Evolutionary conservation across 2,329 filamentous ascomycete genomes (phyloP).

Genomic region (Pestalotiopsis sp.): DNA sequence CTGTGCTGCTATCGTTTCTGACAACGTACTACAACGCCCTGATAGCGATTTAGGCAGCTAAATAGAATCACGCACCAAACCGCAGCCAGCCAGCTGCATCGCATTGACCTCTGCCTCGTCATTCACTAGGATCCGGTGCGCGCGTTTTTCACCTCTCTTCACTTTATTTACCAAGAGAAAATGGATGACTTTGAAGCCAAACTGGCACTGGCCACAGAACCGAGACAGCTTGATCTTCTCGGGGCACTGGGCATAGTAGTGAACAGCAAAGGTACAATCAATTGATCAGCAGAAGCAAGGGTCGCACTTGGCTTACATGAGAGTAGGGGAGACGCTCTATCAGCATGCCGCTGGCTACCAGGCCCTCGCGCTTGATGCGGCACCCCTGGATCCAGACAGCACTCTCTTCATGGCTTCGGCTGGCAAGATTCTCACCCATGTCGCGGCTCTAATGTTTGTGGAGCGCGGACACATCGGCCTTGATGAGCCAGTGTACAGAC

Average conservation of each 20-base stretch:
- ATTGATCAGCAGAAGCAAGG: background rate
- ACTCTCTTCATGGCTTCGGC: conserved; percentile 10
- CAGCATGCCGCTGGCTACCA: background rate
- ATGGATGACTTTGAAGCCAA: conserved; percentile 8
- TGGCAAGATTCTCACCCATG: conserved; percentile 46
- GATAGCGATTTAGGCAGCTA: background rate
- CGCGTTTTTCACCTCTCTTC: background rate
- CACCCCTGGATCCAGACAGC: conserved; percentile 6
- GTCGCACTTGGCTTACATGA: background rate
- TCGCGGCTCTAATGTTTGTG: conserved; percentile 49
- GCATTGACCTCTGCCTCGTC: background rate
- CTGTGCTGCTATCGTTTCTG: too few species aligned
- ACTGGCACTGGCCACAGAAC: background rate
- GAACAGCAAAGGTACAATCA: conserved; percentile 5
- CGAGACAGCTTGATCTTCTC: background rate
- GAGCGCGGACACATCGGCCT: conserved; percentile 46
- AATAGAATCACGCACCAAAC: background rate
- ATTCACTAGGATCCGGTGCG: background rate
- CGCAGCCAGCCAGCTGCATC: background rate
- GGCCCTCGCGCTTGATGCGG: conserved; percentile 5
- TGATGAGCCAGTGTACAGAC: conserved; percentile 44
- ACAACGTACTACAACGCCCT: background rate
- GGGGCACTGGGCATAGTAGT: conserved; percentile 4
- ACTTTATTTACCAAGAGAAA: background rate
- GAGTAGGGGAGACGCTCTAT: conserved; percentile 6